Percentiles rank a stretch among this genome's conserved stretches.
Conservation (phyloP, 2,329 filamentous ascomycete genomes). For the Albophoma yamanashiensis region DNA sequence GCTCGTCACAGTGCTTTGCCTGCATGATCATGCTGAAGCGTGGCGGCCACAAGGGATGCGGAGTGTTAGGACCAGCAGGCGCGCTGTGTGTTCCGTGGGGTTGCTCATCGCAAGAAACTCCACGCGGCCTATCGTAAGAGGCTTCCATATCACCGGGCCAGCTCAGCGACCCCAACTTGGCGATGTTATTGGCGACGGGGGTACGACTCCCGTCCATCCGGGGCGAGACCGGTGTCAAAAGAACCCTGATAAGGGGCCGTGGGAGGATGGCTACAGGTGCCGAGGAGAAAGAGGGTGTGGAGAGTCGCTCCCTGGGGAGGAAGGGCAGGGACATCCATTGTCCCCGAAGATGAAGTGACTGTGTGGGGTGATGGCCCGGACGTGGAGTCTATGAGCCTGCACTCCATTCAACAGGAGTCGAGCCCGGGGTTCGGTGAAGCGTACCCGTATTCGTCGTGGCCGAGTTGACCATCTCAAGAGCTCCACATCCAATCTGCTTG, state of each 20-base stretch:
- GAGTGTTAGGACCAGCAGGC: background rate
- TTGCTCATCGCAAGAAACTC: background rate
- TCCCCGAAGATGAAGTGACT: too few species aligned
- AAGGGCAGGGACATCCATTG: background rate
- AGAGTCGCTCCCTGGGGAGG: too few species aligned
- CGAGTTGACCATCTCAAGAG: background rate
- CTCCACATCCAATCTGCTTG: background rate
- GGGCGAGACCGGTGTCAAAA: background rate
- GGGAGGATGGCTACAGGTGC: background rate
- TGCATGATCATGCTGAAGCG: background rate
- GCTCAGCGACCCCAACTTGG: background rate
- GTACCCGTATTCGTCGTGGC: background rate
- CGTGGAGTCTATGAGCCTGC: background rate
- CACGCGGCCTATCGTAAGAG: background rate
- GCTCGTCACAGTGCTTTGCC: background rate
- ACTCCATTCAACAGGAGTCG: background rate
- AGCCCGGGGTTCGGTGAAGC: background rate
- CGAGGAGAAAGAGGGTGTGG: background rate
- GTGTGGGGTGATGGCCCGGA: background rate
- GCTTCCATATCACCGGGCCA: background rate
- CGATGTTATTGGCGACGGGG: background rate
- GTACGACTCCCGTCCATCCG: background rate
- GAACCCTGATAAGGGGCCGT: background rate
- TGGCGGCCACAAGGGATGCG: background rate
- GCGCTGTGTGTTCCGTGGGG: background rate